A percentile compares a stretch with the other conserved stretches of the same genome.
These are phyloP conservation scores for Globisporangium sylvaticum DNA, from an alignment of 352 stramenopile species.

Conservation along the genomic window DNA sequence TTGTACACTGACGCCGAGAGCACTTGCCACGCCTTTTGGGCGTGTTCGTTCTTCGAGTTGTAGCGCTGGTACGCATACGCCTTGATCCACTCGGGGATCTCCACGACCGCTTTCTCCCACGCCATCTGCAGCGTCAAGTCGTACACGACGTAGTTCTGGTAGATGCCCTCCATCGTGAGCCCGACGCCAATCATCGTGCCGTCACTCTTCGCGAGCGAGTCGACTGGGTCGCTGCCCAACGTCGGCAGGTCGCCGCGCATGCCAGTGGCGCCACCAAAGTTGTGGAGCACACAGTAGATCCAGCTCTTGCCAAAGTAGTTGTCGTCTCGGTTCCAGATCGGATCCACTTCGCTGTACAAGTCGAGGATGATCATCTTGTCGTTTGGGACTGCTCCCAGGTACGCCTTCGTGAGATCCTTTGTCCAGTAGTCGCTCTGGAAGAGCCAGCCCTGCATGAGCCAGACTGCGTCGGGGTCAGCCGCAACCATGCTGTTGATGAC, in stretches of 20 bases:
- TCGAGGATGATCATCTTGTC: constrained; percentile 79
- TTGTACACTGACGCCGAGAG: constrained; percentile 72
- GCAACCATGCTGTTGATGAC: constrained; percentile 74
- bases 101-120: constrained; percentile 43
- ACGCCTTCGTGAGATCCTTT: constrained; percentile 49
- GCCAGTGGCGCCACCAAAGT: constrained; percentile 78
- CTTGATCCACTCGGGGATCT: constrained; percentile 45
- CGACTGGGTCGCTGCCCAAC: constrained; percentile 44
- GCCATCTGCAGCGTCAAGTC: constrained; percentile 74
- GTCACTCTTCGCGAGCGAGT: constrained; percentile 36
- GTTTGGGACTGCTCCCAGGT: constrained; percentile 48
- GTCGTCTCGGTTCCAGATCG: constrained; percentile 68
- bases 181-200: constrained; percentile 75
- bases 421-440: constrained; percentile 75
- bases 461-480: constrained; percentile 68
- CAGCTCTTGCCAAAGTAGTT: constrained; percentile 83
- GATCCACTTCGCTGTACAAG: constrained; percentile 71
- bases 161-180: constrained; percentile 84
- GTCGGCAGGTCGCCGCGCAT: constrained; percentile 71
- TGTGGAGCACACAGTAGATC: constrained; percentile 85
- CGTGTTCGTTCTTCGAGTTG: constrained; percentile 44
- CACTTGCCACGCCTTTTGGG: constrained; percentile 47
- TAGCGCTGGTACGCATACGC: constrained; percentile 58
- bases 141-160: constrained; percentile 86
- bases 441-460: constrained; percentile 83